phyloP scores from a whole-genome alignment of 176 grass and related monocot genomes.

The Cenchrus purpureus region DNA sequence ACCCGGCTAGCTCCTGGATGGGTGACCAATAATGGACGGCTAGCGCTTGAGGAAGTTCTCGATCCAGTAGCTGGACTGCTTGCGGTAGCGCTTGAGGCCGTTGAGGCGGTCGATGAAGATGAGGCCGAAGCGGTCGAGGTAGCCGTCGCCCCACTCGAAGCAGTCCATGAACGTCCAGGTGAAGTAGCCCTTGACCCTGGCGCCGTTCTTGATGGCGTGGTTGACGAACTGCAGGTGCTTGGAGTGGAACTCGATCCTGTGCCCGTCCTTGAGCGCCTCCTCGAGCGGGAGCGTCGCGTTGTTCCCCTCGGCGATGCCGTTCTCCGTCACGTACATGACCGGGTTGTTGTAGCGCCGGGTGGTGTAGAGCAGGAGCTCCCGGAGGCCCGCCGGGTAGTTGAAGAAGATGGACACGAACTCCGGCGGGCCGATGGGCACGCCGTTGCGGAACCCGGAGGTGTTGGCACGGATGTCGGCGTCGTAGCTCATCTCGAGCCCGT shows the following conservation, averaged over 20 bases:
- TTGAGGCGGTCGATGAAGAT: conserved; percentile 60
- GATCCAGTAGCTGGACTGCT: conserved; percentile 70
- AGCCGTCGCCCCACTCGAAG: conserved; percentile 70
- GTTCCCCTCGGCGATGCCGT: conserved; percentile 53
- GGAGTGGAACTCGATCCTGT: conserved; percentile 48
- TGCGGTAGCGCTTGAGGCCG: conserved; percentile 62
- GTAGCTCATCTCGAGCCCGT: conserved; percentile 30
- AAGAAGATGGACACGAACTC: conserved; percentile 50
- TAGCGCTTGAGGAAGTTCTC: conserved; percentile 47
- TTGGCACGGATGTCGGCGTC: conserved; percentile 45
- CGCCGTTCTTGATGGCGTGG: conserved; percentile 61
- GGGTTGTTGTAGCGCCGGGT: conserved; percentile 60
- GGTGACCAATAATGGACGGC: no score
- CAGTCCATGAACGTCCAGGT: conserved; percentile 74
- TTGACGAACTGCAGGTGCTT: conserved; percentile 45
- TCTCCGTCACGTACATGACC: conserved; percentile 63
- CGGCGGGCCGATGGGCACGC: conserved; percentile 41
- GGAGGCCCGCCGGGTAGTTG: conserved; percentile 57
- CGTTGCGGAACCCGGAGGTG: conserved; percentile 23
- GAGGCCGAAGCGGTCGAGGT: conserved; percentile 62
- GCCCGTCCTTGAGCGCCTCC: conserved; percentile 53
- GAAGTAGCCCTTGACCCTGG: conserved; percentile 64
- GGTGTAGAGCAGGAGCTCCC: conserved; percentile 58
- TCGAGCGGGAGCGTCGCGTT: conserved; percentile 39
- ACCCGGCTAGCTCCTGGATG: no score